These are phyloP conservation scores for Naganishia vaughanmartiniae DNA, from an alignment of 768 basidiomycete genomes.

Conservation along the genomic window DNA sequence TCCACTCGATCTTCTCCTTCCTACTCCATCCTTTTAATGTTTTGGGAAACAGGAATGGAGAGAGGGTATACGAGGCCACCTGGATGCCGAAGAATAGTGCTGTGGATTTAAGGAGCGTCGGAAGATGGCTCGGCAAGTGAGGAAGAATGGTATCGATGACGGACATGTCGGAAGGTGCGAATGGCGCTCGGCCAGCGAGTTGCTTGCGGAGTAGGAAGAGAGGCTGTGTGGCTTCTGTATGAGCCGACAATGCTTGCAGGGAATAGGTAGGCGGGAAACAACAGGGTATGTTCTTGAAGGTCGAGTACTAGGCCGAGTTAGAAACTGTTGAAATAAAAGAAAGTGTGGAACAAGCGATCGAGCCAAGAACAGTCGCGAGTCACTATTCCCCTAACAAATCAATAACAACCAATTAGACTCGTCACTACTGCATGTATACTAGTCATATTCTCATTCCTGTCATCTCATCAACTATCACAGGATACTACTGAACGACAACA, in stretches of 20 bases:
- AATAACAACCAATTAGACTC: too few species aligned
- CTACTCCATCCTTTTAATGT: conserved; percentile 17
- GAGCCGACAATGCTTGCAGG: background rate
- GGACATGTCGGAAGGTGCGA: background rate
- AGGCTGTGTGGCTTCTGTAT: background rate
- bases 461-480: background rate
- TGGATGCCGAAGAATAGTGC: conserved; percentile 60
- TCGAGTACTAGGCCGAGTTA: background rate
- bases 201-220: background rate
- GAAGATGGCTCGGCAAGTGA: conserved; percentile 61
- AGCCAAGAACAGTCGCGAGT: background rate
- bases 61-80: conserved; percentile 61
- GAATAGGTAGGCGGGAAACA: background rate
- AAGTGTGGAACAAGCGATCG: background rate
- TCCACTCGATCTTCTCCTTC: conserved; percentile 30
- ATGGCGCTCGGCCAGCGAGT: background rate
- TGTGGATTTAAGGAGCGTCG: conserved; percentile 55
- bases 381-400: background rate
- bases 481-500: background rate
- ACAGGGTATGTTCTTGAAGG: too few species aligned
- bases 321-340: background rate
- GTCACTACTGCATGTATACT: too few species aligned
- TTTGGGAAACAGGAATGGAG: conserved; percentile 58
- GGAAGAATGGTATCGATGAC: conserved; percentile 54
- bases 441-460: background rate